Evolutionary conservation across 345 rosid species (phyloP).

Genomic region (Gossypium turneri): DNA sequence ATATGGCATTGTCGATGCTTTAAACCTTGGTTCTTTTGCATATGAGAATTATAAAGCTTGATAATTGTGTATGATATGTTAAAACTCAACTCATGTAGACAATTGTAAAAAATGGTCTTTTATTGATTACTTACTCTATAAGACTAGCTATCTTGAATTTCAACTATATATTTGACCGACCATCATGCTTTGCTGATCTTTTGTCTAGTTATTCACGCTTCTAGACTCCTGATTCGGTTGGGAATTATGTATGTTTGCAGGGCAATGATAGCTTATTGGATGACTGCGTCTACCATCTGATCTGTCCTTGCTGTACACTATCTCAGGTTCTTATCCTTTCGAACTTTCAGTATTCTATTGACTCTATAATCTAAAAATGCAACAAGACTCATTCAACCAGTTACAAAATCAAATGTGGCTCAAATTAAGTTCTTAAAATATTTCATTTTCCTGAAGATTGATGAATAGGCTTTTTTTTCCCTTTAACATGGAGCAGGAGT

Average conservation of each 20-base stretch:
- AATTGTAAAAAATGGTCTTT: neutral
- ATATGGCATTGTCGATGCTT: neutral
- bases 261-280: slow-evolving; percentile 71
- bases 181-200: neutral
- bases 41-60: neutral
- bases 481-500: slow-evolving; percentile 47
- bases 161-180: neutral
- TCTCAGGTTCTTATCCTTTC: slow-evolving; percentile 50
- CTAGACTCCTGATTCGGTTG: neutral
- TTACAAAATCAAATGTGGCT: neutral
- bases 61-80: neutral
- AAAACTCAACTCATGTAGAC: neutral
- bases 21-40: neutral
- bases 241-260: slow-evolving; percentile 31
- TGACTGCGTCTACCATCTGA: slow-evolving; percentile 68
- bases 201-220: neutral
- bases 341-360: neutral
- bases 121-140: neutral
- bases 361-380: neutral
- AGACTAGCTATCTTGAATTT: neutral
- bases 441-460: neutral
- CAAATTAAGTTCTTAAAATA: slow-evolving; percentile 1
- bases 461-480: neutral
- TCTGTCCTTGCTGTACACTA: slow-evolving; percentile 77
- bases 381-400: neutral